A percentile compares a stretch with the other conserved stretches of the same genome.
phyloP scores from a whole-genome alignment of 164 flowering plant species.

The Platanus orientalis region DNA sequence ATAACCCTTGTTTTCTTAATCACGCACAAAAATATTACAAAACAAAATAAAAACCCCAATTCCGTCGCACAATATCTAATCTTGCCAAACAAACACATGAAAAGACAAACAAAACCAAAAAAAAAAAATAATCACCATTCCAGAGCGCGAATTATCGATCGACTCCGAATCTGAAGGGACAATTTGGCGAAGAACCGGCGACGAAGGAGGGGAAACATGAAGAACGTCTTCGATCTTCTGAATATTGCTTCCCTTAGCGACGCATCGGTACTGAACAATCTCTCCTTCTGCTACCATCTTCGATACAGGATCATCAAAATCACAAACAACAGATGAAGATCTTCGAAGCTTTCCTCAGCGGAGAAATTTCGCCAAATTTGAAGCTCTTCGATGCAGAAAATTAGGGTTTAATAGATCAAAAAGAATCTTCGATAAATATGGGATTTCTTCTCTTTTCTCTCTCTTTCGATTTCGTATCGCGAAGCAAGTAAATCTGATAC shows the following conservation, averaged over 20 bases:
- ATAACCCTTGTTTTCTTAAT: not conserved
- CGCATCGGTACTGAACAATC: conserved; percentile 23
- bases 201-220: not conserved
- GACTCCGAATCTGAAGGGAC: conserved; percentile 13
- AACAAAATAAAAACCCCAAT: not conserved
- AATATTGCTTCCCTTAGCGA: conserved; percentile 12
- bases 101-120: not conserved
- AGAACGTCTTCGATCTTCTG: conserved; percentile 12
- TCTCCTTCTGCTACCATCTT: conserved; percentile 30
- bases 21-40: not conserved
- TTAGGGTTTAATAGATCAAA: not conserved
- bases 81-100: not conserved
- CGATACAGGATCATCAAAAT: conserved; percentile 19
- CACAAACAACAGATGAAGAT: not conserved
- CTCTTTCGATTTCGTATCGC: not conserved
- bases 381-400: conserved; percentile 8
- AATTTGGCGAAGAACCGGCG: not conserved
- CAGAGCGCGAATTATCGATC: conserved; percentile 25
- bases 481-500: not conserved
- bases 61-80: no score
- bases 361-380: not conserved
- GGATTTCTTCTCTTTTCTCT: not conserved
- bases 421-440: not conserved
- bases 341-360: not conserved
- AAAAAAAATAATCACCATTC: conserved; percentile 22